Conservation (phyloP, 768 basidiomycete genomes). For the Tulasnella sp. region DNA sequence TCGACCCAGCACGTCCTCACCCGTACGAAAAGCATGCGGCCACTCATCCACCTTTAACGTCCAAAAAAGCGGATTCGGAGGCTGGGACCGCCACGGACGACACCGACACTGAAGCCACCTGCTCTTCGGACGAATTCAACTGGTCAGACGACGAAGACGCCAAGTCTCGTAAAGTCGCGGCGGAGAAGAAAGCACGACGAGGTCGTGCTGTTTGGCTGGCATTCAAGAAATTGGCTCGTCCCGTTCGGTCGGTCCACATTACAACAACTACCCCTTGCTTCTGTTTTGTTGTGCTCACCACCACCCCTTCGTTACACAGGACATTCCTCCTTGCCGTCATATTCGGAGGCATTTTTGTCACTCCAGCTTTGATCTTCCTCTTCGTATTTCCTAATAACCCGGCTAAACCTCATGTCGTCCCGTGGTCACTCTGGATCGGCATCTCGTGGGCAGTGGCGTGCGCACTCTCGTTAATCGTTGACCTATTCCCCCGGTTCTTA, state of each 20-base stretch:
- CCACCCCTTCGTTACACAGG: conserved; percentile 28
- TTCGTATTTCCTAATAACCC: conserved; percentile 47
- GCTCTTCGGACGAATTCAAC: conserved; percentile 63
- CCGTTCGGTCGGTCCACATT: conserved; percentile 29
- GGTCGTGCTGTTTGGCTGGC: conserved; percentile 54
- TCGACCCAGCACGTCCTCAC: neutral
- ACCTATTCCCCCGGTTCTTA: conserved; percentile 50
- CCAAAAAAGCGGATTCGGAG: neutral
- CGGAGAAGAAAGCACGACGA: conserved; percentile 46
- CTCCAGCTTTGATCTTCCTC: conserved; percentile 61
- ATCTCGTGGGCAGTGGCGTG: conserved; percentile 56
- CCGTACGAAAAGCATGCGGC: neutral
- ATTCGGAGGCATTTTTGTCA: conserved; percentile 56
- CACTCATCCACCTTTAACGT: neutral
- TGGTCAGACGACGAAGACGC: conserved; percentile 59
- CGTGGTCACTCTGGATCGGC: conserved; percentile 53
- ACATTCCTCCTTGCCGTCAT: conserved; percentile 51
- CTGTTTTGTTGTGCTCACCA: neutral
- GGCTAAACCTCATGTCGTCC: conserved; percentile 49
- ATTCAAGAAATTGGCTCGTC: conserved; percentile 59
- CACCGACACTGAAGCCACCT: conserved; percentile 35
- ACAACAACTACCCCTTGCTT: neutral
- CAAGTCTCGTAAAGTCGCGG: conserved; percentile 26
- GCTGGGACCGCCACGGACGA: neutral
- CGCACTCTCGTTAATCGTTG: conserved; percentile 55